These are phyloP conservation scores for Aspergillus bridgeri DNA, from an alignment of 495 filamentous ascomycete species.

Conservation along the genomic window DNA sequence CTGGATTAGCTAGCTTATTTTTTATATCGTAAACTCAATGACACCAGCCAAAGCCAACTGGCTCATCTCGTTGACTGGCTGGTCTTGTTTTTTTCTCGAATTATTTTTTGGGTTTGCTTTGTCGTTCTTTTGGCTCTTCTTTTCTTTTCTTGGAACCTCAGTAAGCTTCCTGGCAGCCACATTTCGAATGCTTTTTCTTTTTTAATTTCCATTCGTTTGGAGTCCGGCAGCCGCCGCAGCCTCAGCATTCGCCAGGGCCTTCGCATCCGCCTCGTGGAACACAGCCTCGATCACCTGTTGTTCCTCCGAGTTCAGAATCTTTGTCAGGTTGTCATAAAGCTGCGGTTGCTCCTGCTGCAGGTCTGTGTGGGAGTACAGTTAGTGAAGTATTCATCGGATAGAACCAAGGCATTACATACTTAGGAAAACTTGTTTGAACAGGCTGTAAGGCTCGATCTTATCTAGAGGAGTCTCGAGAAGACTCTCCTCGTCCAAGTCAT, in stretches of 20 bases:
- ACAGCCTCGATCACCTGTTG: constrained; percentile 76
- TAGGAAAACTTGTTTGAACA: constrained; percentile 77
- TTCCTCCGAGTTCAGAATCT: constrained; percentile 75
- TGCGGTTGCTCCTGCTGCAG: constrained; percentile 88
- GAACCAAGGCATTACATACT: constrained; percentile 55
- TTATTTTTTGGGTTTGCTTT: constrained; percentile 8
- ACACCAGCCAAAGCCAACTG: constrained; percentile 13
- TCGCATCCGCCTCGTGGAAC: constrained; percentile 72
- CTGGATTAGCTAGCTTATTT: constrained; percentile 6
- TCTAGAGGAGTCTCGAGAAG: constrained; percentile 92
- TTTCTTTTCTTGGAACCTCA: neutral
- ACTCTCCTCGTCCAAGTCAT: constrained; percentile 87
- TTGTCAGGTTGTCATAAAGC: constrained; percentile 77
- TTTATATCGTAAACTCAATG: constrained; percentile 14
- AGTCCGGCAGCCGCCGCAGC: constrained; percentile 32
- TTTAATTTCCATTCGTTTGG: constrained; percentile 39
- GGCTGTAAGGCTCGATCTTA: constrained; percentile 85
- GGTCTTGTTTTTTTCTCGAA: constrained; percentile 4
- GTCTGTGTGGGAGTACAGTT: constrained; percentile 46
- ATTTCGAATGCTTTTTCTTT: constrained; percentile 27
- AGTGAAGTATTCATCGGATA: neutral
- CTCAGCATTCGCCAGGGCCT: constrained; percentile 44
- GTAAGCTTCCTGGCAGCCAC: neutral
- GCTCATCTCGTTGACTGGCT: constrained; percentile 17
- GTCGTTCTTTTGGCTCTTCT: constrained; percentile 1